Evolutionary conservation across 2,329 filamentous ascomycete genomes (phyloP), one percentile per base, ranked within the genome.

Genomic region (Colletotrichum spaethianum): DNA sequence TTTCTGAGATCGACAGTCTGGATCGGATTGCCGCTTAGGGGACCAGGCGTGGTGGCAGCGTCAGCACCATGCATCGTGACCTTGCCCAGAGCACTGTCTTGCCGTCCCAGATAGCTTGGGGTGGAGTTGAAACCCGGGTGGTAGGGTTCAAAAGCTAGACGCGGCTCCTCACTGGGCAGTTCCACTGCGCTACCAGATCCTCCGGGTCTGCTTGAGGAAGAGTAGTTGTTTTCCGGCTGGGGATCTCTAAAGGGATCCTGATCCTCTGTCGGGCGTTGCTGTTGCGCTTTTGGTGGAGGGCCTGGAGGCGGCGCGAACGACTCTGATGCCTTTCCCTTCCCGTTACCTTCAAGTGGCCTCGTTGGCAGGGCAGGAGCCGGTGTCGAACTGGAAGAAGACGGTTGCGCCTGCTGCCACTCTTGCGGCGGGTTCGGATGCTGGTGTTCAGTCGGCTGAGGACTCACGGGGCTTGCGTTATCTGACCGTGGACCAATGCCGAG

Each of bases 61-160:
- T 63, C 79, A 46, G 79, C 83, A 9, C 83, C 84, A 59, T 84
- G 82, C 84, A 84, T 85, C 11, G 80, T 74, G 70, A 83, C 76
- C 76, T 84, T 84, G 48, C 80, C 82, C 52, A 82, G 65, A 26
- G 82, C 82, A 67, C 83, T 84, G 20, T 85, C 83, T 74, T 85
- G 83, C 44, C 83, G 78, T 53, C 78, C 79, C 2, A 79, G 52
- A 61, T 83, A 83, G 74, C 81, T 82, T 33, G 77, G 77, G 20
- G 80, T 82, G 63, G 73, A 55, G 57, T 67, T 73, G 73, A 78
- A 79, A 26, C 83, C 82, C 2, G 83, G 82, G 59, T 84, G 79
- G 73, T 81, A 85, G 7, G 83, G 80, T 70, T 85, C 83, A 28
- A 75, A 75, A 6, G 78, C 76, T 38, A 82, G 76, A 3, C 78